phyloP scores from a whole-genome alignment of 2,329 filamentous ascomycete species.

The Pseudocercospora fijiensis region DNA sequence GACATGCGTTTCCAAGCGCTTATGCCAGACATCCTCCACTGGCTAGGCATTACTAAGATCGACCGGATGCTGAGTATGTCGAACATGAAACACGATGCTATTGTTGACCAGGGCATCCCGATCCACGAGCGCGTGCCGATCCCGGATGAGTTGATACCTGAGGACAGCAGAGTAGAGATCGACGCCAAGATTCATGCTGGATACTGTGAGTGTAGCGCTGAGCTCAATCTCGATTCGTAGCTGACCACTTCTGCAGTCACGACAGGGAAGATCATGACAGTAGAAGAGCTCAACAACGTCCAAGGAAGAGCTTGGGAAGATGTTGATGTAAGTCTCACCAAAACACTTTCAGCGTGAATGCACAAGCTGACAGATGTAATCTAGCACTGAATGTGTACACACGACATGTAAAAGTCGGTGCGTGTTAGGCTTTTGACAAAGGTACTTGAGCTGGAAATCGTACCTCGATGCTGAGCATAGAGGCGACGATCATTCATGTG shows the following conservation, averaged over 20 bases:
- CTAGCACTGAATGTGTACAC: constrained; percentile 23
- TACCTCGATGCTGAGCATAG: constrained; percentile 4
- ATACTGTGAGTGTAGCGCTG: constrained; percentile 47
- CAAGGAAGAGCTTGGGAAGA: constrained; percentile 91
- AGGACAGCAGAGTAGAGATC: constrained; percentile 95
- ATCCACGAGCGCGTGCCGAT: constrained; percentile 64
- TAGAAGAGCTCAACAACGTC: constrained; percentile 80
- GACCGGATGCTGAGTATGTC: constrained; percentile 99
- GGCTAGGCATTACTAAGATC: constrained; percentile 98
- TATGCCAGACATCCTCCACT: constrained; percentile 91
- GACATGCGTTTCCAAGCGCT: constrained; percentile 93
- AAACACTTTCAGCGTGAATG: not conserved
- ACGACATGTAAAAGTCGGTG: constrained; percentile 1
- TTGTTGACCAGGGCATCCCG: constrained; percentile 57
- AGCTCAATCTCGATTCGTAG: constrained; percentile 1
- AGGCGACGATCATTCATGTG: not conserved
- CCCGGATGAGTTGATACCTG: constrained; percentile 89
- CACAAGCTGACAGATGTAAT: constrained; percentile 22
- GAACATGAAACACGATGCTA: constrained; percentile 92
- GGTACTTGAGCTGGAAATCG: not conserved
- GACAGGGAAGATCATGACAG: constrained; percentile 82
- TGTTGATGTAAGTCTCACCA: constrained; percentile 43
- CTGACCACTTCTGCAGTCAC: constrained; percentile 57
- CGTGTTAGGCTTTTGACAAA: constrained; percentile 1
- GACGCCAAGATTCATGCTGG: constrained; percentile 96